phyloP scores from a whole-genome alignment of 2,329 filamentous ascomycete genomes.

The Lecanosticta acicola region DNA sequence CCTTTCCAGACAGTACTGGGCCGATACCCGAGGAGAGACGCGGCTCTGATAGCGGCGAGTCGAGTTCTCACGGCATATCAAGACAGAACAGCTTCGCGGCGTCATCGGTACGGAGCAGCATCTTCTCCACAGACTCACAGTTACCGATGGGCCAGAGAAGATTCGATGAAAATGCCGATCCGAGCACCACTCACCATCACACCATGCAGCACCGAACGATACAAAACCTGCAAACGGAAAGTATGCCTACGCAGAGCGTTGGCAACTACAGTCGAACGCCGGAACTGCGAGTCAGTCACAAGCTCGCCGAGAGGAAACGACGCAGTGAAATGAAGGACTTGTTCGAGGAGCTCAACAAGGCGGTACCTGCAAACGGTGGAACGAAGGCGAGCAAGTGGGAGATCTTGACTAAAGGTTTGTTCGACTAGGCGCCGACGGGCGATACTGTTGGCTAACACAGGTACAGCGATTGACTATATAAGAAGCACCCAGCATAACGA shows the following conservation, averaged over 20 bases:
- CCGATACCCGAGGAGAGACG: constrained; percentile 47
- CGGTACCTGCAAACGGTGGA: constrained; percentile 74
- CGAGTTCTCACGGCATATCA: constrained; percentile 51
- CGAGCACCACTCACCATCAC: constrained; percentile 61
- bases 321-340: constrained; percentile 84
- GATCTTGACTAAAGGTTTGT: constrained; percentile 73
- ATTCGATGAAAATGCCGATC: constrained; percentile 56
- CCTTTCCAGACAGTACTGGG: constrained; percentile 70
- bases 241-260: constrained; percentile 50
- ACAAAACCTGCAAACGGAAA: constrained; percentile 56
- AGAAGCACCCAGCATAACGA: constrained; percentile 36
- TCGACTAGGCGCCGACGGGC: no score
- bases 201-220: constrained; percentile 69
- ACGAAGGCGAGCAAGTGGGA: constrained; percentile 89
- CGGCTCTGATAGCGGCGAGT: constrained; percentile 45
- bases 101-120: constrained; percentile 72
- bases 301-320: constrained; percentile 76
- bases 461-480: constrained; percentile 47
- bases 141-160: constrained; percentile 66
- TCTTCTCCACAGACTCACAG: constrained; percentile 68
- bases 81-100: constrained; percentile 70
- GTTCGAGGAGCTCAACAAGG: constrained; percentile 71
- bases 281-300: constrained; percentile 76
- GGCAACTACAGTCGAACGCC: constrained; percentile 80
- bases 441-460: background rate